Conservation (phyloP, 768 basidiomycete species). For the Tricholoma flavovirens region DNA sequence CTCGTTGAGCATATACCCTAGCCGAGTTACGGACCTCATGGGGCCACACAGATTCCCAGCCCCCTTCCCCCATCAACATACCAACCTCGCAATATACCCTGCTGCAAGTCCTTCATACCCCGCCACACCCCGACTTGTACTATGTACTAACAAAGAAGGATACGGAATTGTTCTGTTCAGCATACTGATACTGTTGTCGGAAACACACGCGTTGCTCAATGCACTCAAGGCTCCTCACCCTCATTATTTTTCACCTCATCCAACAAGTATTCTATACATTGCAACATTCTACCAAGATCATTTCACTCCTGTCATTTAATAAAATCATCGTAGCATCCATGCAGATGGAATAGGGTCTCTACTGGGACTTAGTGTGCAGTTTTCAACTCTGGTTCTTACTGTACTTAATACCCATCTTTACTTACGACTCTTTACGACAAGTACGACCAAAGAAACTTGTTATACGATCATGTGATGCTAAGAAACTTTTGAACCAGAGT, state of each 20-base stretch:
- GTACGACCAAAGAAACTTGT: neutral
- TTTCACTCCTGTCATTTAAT: neutral
- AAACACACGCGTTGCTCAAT: constrained; percentile 1
- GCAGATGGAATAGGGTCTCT: neutral
- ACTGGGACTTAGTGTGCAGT: neutral
- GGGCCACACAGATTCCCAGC: neutral
- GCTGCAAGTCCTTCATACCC: constrained; percentile 11
- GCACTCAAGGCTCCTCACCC: neutral
- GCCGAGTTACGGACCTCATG: neutral
- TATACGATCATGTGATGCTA: neutral
- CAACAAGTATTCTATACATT: neutral
- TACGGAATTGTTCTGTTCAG: constrained; percentile 2
- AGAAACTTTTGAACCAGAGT: too few relatives aligned
- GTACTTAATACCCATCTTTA: constrained; percentile 3
- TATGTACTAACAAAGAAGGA: constrained; percentile 1
- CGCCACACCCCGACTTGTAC: constrained; percentile 7
- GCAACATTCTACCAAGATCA: constrained; percentile 5
- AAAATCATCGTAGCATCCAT: neutral
- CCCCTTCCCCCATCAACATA: neutral
- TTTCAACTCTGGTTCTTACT: neutral
- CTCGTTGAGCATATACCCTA: neutral
- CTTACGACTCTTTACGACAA: constrained; percentile 7
- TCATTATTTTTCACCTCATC: neutral
- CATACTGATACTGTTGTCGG: constrained; percentile 1
- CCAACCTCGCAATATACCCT: constrained; percentile 9